Conservation (phyloP, 1,284 basidiomycete species). For the Marasmius sp. region DNA sequence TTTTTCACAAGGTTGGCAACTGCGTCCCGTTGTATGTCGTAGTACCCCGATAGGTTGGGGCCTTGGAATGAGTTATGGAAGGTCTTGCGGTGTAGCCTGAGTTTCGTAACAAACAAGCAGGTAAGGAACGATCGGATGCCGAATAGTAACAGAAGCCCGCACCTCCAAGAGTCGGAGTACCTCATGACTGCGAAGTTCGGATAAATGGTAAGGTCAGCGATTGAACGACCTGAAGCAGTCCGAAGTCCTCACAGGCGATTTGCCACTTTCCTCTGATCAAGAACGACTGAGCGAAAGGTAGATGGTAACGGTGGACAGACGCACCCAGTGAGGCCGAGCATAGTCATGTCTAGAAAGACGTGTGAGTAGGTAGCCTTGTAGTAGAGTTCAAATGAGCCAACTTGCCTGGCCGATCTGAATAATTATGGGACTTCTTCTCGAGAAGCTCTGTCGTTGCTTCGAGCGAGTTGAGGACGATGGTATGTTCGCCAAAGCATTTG, state of each 20-base stretch:
- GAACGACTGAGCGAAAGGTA: neutral
- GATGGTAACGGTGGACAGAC: neutral
- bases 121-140: neutral
- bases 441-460: neutral
- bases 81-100: neutral
- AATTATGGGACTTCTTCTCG: neutral
- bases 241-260: neutral
- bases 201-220: neutral
- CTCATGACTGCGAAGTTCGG: neutral
- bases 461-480: neutral
- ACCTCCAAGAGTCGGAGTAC: neutral
- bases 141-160: neutral
- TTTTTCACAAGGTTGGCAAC: neutral
- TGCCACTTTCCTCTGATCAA: neutral
- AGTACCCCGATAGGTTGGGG: neutral
- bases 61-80: neutral
- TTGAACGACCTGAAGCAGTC: neutral
- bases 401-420: neutral
- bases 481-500: neutral
- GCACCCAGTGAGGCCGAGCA: neutral
- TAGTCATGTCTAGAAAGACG: neutral
- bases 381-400: neutral
- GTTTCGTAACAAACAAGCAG: neutral
- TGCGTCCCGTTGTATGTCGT: neutral
- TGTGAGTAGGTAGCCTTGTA: neutral